A percentile compares a stretch with the other conserved stretches of the same genome.
phyloP scores from a whole-genome alignment of 2,329 filamentous ascomycete species.

The Stemphylium vesicarium region DNA sequence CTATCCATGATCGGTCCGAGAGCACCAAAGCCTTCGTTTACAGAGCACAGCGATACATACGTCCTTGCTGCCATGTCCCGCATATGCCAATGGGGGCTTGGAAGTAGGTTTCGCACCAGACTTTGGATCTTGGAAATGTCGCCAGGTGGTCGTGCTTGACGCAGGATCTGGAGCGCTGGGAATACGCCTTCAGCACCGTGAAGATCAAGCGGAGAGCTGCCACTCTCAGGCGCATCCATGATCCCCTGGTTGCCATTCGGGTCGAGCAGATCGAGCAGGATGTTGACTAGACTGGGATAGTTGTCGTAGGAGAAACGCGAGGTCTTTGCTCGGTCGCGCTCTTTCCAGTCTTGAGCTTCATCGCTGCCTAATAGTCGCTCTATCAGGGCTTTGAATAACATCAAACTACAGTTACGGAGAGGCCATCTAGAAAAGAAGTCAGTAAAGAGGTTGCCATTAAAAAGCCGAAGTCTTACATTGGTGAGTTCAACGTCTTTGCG shows the following conservation, averaged over 20 bases:
- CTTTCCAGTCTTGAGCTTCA: constrained; percentile 66
- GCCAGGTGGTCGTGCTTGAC: constrained; percentile 70
- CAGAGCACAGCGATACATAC: constrained; percentile 52
- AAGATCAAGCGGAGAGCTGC: constrained; percentile 40
- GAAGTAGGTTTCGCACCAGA: constrained; percentile 68
- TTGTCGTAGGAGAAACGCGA: constrained; percentile 72
- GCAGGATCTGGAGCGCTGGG: constrained; percentile 80
- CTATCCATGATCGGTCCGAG: constrained; percentile 28
- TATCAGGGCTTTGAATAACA: constrained; percentile 85
- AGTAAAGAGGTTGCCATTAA: constrained; percentile 1
- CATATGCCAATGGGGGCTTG: constrained; percentile 78
- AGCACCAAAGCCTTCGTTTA: constrained; percentile 30
- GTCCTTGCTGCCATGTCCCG: constrained; percentile 81
- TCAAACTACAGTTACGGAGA: constrained; percentile 89
- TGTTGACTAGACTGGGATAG: constrained; percentile 68
- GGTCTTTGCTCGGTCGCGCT: constrained; percentile 47
- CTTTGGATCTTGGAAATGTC: constrained; percentile 62
- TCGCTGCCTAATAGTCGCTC: constrained; percentile 78
- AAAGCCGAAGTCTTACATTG: constrained; percentile 65
- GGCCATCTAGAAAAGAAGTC: constrained; percentile 69
- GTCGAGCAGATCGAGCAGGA: constrained; percentile 67
- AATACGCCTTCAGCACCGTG: constrained; percentile 71
- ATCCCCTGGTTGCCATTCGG: constrained; percentile 35
- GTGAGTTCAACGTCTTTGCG: constrained; percentile 76
- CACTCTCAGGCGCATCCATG: constrained; percentile 28